A percentile compares a stretch with the other conserved stretches of the same genome.
Conservation (phyloP, 1,139 yeast species). For the Pneumocystis oryctolagi region DNA sequence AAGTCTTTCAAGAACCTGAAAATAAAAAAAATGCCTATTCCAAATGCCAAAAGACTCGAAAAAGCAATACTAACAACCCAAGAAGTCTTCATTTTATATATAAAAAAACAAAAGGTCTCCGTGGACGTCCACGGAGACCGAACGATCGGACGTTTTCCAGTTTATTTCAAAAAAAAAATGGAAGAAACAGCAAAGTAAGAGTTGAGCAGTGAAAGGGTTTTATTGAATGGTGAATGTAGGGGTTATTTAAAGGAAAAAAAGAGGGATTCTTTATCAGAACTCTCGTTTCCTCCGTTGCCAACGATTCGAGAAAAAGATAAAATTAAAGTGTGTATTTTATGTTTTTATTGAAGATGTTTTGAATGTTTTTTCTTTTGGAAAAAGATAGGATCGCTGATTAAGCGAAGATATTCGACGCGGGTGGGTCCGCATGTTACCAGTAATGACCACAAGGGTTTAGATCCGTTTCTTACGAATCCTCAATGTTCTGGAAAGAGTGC, state of each 20-base stretch:
- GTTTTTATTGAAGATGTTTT: not conserved
- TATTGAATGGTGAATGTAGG: not conserved
- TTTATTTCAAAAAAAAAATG: not conserved
- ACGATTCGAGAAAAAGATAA: not conserved
- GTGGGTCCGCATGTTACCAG: not conserved
- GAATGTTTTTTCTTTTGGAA: not conserved
- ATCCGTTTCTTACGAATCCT: not conserved
- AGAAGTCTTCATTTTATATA: not conserved
- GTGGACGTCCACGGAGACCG: not conserved
- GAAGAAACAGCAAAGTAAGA: not conserved
- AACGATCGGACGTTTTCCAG: not conserved
- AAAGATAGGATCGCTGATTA: not conserved
- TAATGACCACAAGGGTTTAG: not conserved
- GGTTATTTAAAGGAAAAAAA: not conserved
- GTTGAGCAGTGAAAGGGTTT: not conserved
- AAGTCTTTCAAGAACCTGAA: conserved; percentile 3
- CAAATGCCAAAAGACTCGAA: not conserved
- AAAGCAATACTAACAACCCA: not conserved
- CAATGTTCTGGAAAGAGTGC: not conserved
- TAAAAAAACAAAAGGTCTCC: not conserved
- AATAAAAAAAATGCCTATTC: not conserved
- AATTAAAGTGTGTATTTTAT: not conserved
- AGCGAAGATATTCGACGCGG: not conserved
- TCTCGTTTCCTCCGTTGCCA: not conserved
- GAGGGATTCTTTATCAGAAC: not conserved